A percentile compares a stretch with the other conserved stretches of the same genome.
phyloP scores from a whole-genome alignment of 441 rosid genomes.

The Flueggea neowawraea region DNA sequence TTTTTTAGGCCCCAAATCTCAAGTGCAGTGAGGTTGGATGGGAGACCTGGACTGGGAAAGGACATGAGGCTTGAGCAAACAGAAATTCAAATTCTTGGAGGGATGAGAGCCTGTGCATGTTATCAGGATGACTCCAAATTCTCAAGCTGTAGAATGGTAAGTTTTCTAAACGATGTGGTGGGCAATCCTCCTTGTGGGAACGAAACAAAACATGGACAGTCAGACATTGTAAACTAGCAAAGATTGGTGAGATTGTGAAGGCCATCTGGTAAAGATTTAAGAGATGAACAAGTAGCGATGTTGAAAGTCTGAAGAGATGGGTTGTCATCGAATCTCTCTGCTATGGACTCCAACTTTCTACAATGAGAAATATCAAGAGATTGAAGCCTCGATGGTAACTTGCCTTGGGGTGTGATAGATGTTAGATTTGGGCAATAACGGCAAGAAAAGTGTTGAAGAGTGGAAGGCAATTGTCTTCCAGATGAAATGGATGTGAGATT shows the following conservation, averaged over 20 bases:
- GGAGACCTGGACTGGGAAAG: no score
- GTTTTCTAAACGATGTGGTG: background rate
- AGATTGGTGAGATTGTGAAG: background rate
- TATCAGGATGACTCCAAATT: constrained; percentile 1
- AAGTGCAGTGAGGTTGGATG: no score
- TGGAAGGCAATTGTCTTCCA: no score
- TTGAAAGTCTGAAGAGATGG: background rate
- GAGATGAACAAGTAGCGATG: constrained; percentile 6
- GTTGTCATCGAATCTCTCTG: background rate
- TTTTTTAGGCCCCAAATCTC: no score
- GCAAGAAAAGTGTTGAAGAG: no score
- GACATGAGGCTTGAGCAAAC: no score
- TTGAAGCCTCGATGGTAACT: background rate
- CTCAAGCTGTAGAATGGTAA: background rate
- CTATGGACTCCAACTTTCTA: constrained; percentile 2
- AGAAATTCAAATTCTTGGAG: background rate
- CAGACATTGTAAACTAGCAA: background rate
- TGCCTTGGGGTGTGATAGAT: background rate
- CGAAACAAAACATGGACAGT: background rate
- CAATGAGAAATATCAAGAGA: background rate
- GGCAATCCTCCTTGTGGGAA: constrained; percentile 6
- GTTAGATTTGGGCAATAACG: background rate
- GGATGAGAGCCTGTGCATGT: background rate
- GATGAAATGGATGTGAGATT: no score
- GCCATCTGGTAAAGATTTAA: constrained; percentile 1